phyloP scores from a whole-genome alignment of 2,329 filamentous ascomycete species.

The Alternaria arborescens region DNA sequence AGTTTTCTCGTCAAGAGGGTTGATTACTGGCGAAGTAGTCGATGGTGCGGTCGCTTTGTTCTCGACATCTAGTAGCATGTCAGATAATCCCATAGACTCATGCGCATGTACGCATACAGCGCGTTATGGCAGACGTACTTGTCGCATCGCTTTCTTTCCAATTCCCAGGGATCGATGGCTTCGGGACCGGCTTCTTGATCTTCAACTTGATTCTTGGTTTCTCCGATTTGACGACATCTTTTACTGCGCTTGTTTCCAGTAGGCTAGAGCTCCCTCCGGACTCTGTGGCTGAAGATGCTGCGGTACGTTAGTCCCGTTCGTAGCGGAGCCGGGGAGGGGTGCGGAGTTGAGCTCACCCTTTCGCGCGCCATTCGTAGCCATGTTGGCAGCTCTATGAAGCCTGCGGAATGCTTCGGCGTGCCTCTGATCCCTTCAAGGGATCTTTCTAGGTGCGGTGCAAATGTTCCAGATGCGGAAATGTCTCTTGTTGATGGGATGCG shows the following conservation, averaged over 20 bases:
- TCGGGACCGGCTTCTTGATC: constrained; percentile 69
- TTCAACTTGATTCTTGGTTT: constrained; percentile 54
- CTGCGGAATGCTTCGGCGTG: constrained; percentile 48
- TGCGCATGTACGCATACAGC: not conserved
- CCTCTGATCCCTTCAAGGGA: not conserved
- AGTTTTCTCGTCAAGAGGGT: constrained; percentile 76
- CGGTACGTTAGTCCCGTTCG: constrained; percentile 29
- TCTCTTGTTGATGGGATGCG: constrained; percentile 29
- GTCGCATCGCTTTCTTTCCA: constrained; percentile 73
- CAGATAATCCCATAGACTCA: constrained; percentile 8
- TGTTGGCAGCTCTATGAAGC: constrained; percentile 32
- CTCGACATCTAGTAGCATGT: constrained; percentile 32
- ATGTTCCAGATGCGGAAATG: constrained; percentile 17
- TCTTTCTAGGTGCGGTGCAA: not conserved
- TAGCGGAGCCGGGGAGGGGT: constrained; percentile 23
- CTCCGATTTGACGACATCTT: constrained; percentile 49
- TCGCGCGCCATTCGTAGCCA: constrained; percentile 50
- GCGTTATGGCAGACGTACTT: constrained; percentile 56
- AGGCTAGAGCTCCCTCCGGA: constrained; percentile 26
- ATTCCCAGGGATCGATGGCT: constrained; percentile 72
- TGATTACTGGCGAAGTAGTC: constrained; percentile 53
- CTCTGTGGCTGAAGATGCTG: constrained; percentile 37
- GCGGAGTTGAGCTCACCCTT: constrained; percentile 42
- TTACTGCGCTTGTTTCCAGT: constrained; percentile 41
- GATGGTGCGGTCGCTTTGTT: constrained; percentile 33